Evolutionary conservation across 305 asterid species (phyloP), one percentile per base, ranked within the genome.

Genomic region (Withania somnifera): DNA sequence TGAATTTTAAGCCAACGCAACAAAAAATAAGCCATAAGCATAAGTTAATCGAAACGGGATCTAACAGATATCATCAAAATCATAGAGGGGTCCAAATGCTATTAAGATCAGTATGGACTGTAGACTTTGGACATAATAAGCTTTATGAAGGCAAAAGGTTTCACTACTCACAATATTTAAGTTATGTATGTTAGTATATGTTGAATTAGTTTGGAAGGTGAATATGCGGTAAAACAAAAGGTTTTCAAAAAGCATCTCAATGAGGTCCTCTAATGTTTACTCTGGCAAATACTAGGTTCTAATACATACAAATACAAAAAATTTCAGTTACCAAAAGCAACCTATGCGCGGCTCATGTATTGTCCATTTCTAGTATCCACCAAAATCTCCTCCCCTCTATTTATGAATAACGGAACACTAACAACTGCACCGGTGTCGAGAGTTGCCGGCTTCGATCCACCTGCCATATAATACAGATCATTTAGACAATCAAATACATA

Each of bases 331-430:
- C n/a, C 77, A 9, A n/a, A 42, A 84, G 54, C 84, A 54, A 38
- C 68, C 89, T 91, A 91, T 22, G 95, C 98, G n/a, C 99, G 98
- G 80, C 97, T 91, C 97, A 94, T 93, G 90, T 93, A 96, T 86
- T 90, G 94, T 86, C 99, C 98, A 26, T 93, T 89, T 91, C 98
- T 92, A 15, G 98, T 93, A 87, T 96, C 99, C 57, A 96, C 87
- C 85, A 94, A 2, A 75, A 94, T 89, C 54, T 89, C 92, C 79
- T 89, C 86, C 47, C 98, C 99, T 73, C 80, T 66, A 52, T 84
- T 84, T 60, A 96, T 80, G 89, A 96, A 94, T 87, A 94, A 87
- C 17, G 98, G 98, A 80, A 94, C 99, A 22, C 8, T 85, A 51
- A 94, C 95, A 78, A 93, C 95, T 52, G 98, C 99, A 40, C 99